A percentile compares a stretch with the other conserved stretches of the same genome.
phyloP scores from a whole-genome alignment of 78 protist genomes.

The Dictyostelium intermedium region DNA sequence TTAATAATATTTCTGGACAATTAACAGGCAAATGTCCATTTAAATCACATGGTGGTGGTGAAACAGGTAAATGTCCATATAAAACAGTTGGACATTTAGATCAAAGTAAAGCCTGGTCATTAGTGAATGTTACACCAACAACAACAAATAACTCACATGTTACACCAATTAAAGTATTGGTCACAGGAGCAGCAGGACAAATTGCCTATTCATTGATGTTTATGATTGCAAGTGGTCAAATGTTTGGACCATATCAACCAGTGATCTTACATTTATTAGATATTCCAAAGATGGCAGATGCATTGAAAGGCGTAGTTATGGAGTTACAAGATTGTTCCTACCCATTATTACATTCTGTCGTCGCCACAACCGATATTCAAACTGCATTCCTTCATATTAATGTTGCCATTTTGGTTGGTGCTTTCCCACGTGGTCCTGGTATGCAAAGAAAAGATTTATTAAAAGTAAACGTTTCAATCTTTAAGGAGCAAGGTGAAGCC shows the following conservation, averaged over 20 bases:
- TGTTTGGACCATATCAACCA: slow-evolving; percentile 86
- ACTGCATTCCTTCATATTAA: slow-evolving; percentile 78
- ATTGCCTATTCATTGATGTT: slow-evolving; percentile 89
- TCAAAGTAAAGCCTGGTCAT: slow-evolving; percentile 38
- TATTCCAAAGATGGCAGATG: slow-evolving; percentile 74
- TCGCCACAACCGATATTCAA: slow-evolving; percentile 74
- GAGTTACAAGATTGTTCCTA: slow-evolving; percentile 74
- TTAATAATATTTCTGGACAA: slow-evolving; percentile 58
- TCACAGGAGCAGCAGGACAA: slow-evolving; percentile 98
- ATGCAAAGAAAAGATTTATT: slow-evolving; percentile 96
- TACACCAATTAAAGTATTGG: slow-evolving; percentile 76
- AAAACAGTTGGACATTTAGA: neutral
- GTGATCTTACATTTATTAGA: slow-evolving; percentile 94
- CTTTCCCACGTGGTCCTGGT: slow-evolving; percentile 96
- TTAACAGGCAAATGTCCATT: slow-evolving; percentile 18
- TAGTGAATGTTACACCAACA: slow-evolving; percentile 12
- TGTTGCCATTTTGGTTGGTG: slow-evolving; percentile 92
- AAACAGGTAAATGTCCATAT: neutral
- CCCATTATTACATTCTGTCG: slow-evolving; percentile 48
- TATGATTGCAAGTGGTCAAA: slow-evolving; percentile 80
- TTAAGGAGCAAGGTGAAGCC: slow-evolving; percentile 92
- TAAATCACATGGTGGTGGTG: neutral
- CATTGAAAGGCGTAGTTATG: slow-evolving; percentile 77
- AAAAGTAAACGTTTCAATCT: slow-evolving; percentile 88
- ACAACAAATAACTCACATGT: neutral